Evolutionary conservation across 208 protist genomes (phyloP).

Genomic region (Leishmania tropica): DNA sequence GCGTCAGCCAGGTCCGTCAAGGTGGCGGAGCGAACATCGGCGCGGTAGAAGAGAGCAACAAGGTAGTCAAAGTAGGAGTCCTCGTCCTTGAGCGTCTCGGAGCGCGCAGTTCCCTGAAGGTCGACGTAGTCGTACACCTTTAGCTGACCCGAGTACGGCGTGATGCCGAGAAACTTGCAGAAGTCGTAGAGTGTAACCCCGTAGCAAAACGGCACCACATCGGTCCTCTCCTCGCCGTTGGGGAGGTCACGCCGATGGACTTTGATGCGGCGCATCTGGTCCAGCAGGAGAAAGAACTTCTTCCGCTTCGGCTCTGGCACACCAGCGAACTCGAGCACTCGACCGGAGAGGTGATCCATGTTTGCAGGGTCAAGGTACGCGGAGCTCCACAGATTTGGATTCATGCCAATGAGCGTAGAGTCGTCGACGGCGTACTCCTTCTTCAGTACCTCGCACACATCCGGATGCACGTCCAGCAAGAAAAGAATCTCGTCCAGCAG

Average conservation of each 20-base stretch:
- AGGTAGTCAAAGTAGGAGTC: constrained; percentile 88
- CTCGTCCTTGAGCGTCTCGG: constrained; percentile 75
- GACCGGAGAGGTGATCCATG: constrained; percentile 85
- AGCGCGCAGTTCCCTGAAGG: constrained; percentile 46
- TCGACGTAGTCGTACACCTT: constrained; percentile 88
- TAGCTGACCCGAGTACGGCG: constrained; percentile 79
- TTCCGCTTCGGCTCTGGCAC: constrained; percentile 44
- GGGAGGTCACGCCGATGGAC: constrained; percentile 68
- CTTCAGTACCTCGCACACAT: constrained; percentile 56
- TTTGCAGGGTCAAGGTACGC: constrained; percentile 83
- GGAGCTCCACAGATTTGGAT: constrained; percentile 70
- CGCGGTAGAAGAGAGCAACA: constrained; percentile 72
- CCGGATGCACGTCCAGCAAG: constrained; percentile 44
- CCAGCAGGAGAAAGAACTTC: constrained; percentile 68
- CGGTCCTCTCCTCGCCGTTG: constrained; percentile 27
- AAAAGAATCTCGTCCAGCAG: constrained; percentile 73
- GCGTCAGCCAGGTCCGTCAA: constrained; percentile 69
- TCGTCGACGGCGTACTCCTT: constrained; percentile 85
- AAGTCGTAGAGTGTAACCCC: constrained; percentile 83
- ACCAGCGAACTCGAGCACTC: constrained; percentile 84
- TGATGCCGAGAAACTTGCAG: constrained; percentile 56
- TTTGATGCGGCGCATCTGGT: constrained; percentile 84
- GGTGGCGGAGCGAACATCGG: constrained; percentile 63
- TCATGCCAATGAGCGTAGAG: constrained; percentile 79
- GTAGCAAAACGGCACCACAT: constrained; percentile 59